Conservation (phyloP, 1,284 basidiomycete genomes). For the Trametes polyzona region DNA sequence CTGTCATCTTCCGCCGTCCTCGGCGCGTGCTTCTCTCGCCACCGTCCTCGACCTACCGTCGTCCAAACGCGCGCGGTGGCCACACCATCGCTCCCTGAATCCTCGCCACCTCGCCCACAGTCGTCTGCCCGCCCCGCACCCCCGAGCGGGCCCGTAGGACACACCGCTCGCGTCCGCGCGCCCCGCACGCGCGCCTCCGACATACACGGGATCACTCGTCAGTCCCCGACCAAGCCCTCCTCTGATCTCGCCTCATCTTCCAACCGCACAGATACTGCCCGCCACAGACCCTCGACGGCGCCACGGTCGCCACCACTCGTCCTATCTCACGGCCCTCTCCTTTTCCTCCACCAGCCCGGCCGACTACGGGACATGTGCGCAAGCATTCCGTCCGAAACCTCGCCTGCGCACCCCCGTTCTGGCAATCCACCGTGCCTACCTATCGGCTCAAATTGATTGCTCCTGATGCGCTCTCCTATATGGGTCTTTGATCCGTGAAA, state of each 20-base stretch:
- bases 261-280: conserved; percentile 11
- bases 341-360: neutral
- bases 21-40: conserved; percentile 17
- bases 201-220: conserved; percentile 22
- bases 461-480: conserved; percentile 1
- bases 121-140: neutral
- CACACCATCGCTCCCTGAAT: neutral
- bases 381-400: neutral
- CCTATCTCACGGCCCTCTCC: neutral
- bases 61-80: neutral
- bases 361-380: neutral
- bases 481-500: conserved; percentile 21
- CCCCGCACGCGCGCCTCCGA: conserved; percentile 15
- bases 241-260: conserved; percentile 22
- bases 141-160: neutral
- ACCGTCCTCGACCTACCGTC: neutral
- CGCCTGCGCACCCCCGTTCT: neutral
- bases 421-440: neutral
- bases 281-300: conserved; percentile 6
- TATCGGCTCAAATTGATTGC: conserved; percentile 7
- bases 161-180: neutral
- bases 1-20: conserved; percentile 20
- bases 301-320: conserved; percentile 7
- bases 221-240: conserved; percentile 16
- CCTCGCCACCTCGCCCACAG: neutral